Base-by-base conservation (phyloP, 805 yeast species). In the Myxozyma sirexii region DNA sequence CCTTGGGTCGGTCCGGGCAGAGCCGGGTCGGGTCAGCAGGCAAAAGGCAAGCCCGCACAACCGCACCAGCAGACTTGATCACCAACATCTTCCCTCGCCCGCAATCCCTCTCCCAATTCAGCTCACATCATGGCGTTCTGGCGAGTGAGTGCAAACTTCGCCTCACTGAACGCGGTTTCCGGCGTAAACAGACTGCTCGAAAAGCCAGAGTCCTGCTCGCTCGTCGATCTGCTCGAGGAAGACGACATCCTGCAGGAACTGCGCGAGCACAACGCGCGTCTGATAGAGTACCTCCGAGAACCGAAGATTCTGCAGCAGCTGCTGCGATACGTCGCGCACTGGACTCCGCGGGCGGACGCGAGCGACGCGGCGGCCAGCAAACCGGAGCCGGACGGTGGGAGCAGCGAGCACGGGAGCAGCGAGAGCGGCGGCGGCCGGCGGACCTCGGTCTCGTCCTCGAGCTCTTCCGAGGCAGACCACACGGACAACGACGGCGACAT, bases 251-350 rank as follows among this genome's bases (percentile, higher is more conserved):
- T 88, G 27, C 88, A 88, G 59, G 94, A 89, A 70, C 76, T 90
- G 38, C 75, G 86, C 63, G 82, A 87, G 23, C 85, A 90, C 19
- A 88, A 88, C 71, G 80, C 86, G 46, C 86, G 87, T 70, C 79
- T 94, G 51, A 79, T 92, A 41, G 94, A 90, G 68, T 86, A 86
- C 68, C 77, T 94, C 56, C 80, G 93, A 63, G 89, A 88, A 69
- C 91, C 94, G 15, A 88, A 85, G 54, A 83, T 90, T 15, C 72
- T 93, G 60, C 80, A 78, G 54, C 83, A 84, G 57, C 79, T 93
- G 59, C 83, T 93, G 31, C 84, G 86, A 41, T 84, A 83, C 67
- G 81, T 91, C 43, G 35, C 62, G n/a, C 60, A 60, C 33, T 56
- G 60, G 54, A 31, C 51, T 12, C 63, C 59, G 55, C 59, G 33